Evolutionary conservation across 306 rosid species (phyloP).

Genomic region (Acmispon strigosus): DNA sequence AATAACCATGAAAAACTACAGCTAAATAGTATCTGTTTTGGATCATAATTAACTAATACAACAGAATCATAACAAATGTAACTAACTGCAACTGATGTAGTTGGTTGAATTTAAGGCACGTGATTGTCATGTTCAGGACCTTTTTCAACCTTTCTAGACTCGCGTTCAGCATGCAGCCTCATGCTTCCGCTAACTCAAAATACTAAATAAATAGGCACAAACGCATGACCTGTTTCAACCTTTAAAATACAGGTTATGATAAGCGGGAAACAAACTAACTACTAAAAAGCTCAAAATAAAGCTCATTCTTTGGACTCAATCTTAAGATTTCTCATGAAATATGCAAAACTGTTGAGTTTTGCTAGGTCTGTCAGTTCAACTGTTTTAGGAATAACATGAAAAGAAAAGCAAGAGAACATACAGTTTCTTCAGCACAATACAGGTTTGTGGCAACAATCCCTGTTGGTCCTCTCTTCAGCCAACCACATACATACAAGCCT

Average conservation of each 20-base stretch:
- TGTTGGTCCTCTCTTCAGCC: conserved; percentile 99
- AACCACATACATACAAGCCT: conserved; percentile 87
- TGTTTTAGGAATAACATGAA: conserved; percentile 4
- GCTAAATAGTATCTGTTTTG: neutral
- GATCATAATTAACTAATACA: neutral
- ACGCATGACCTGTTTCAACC: neutral
- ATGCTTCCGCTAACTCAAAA: neutral
- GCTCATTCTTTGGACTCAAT: neutral
- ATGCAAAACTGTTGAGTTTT: neutral
- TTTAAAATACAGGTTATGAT: neutral
- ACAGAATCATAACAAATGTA: neutral
- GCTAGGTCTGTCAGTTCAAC: neutral
- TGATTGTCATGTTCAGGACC: neutral
- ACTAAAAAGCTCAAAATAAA: neutral
- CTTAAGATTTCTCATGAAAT: neutral
- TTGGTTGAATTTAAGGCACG: neutral
- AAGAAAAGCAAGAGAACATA: conserved; percentile 32
- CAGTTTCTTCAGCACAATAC: conserved; percentile 87
- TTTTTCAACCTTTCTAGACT: neutral
- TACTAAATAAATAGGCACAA: neutral
- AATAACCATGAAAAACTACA: neutral
- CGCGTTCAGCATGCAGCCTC: neutral
- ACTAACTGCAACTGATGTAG: neutral
- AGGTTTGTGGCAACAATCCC: conserved; percentile 92
- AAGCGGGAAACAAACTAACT: neutral